Evolutionary conservation across 2,329 filamentous ascomycete species (phyloP), one percentile per base, ranked within the genome.

Genomic region (Aureobasidium pullulans): DNA sequence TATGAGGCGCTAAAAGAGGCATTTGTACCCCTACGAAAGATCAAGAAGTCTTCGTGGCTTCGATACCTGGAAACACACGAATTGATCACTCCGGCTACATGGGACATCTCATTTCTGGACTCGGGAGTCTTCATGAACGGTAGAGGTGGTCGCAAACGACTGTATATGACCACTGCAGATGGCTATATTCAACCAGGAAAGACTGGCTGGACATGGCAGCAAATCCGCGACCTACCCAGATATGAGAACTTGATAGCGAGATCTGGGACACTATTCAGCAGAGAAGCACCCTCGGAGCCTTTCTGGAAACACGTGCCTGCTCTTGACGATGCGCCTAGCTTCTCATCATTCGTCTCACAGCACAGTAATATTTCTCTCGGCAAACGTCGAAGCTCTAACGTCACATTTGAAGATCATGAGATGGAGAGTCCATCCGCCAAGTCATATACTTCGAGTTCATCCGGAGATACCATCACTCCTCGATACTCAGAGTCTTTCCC

Each of bases 21-120:
- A 0, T 90, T 88, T 81, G 80, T 92, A n/a, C 89, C 89, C 5
- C 76, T 93, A 16, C 83, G 88, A 53, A 92, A 92, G 70, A 76
- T 90, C 2, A 83, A 88, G 68, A 90, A 87, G 67, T 86, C 90
- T 60, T 85, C 86, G 0, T 81, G 84, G 29, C 78, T 93, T 6
- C 83, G 84, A 1, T 91, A 91, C 65, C 77, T 92, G 10, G 82
- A 81, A 6, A 84, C 84, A 1, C 77, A 83, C 1, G 89, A 92
- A 69, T 88, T 92, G 84, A 73, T 88, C 39, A 90, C 86, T 0
- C 83, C 87, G 0, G 81, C 84, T 1, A 72, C 85, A 2, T 93
- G 89, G 89, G 83, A 85, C 54, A 82, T 85, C 2, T 77, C 82
- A 9, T 92, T 92, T 63, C 77, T 93, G 31, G 79, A 79, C 52